A percentile compares a stretch with the other conserved stretches of the same genome.
Conservation (phyloP, 179 eudicot species). For the Beta corolliflora region DNA sequence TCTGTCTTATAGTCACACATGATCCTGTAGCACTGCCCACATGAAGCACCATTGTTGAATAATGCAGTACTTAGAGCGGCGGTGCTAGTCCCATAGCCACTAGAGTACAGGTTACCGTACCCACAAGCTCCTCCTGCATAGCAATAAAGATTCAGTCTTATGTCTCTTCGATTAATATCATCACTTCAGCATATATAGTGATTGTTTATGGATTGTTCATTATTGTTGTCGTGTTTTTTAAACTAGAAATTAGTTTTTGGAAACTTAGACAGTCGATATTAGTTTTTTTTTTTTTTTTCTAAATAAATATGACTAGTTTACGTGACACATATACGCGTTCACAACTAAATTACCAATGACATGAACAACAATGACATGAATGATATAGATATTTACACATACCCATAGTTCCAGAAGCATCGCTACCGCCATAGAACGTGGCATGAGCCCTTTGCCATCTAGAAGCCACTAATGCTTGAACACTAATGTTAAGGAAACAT, state of each 20-base stretch:
- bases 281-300: too few species aligned
- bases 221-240: too few species aligned
- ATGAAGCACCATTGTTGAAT: slow-evolving; percentile 64
- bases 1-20: slow-evolving; percentile 50
- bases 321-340: too few species aligned
- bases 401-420: slow-evolving; percentile 69
- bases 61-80: slow-evolving; percentile 69
- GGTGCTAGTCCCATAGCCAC: slow-evolving; percentile 60
- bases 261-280: too few species aligned
- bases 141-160: background rate
- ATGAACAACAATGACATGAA: too few species aligned
- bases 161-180: background rate
- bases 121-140: slow-evolving; percentile 73
- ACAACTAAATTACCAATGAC: too few species aligned
- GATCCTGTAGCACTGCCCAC: slow-evolving; percentile 70
- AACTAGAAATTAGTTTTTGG: too few species aligned
- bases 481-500: slow-evolving; percentile 25
- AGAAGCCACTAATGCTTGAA: slow-evolving; percentile 38
- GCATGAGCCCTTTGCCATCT: slow-evolving; percentile 51
- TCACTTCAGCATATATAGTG: too few species aligned
- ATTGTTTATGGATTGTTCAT: too few species aligned
- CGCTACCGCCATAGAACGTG: slow-evolving; percentile 57
- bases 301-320: too few species aligned
- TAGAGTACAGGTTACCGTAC: slow-evolving; percentile 54
- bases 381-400: slow-evolving; percentile 1